Evolutionary conservation across 805 yeast species (phyloP), one percentile per base, ranked within the genome.

Genomic region (Metschnikowia reukaufii): DNA sequence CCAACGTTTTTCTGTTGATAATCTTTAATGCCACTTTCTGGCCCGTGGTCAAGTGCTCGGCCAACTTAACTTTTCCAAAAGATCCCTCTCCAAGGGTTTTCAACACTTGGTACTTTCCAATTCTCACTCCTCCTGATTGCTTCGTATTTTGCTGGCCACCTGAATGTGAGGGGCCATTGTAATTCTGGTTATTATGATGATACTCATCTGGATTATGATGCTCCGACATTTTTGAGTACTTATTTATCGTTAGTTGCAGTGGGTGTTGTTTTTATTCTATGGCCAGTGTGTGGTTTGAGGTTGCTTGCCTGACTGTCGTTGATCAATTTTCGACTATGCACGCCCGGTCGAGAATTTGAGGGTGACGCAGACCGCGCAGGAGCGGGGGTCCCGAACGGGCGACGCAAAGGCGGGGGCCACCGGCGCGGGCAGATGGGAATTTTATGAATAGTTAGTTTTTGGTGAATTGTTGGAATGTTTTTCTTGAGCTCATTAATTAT

Each of bases 41-140:
- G 33, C 96, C 95, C 3, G 97, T 91, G 12, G 88, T 86, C 54
- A 88, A 74, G 66, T 92, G 97, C 63, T 84, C 86, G 16, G 96
- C 96, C 58, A 91, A 74, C 64, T 91, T 91, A 54, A 91, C 98
- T 63, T 92, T 92, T 59, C 98, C 98, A 63, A 91, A 91, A 0
- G 97, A 90, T 19, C 98, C 98, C 63, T 91, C 97, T 31, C 98
- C 98, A 18, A 91, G 73, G 3, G 96, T 90, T 64, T 90, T 88
- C 57, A 91, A 87, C 44, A 91, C 85, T 65, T 91, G 97, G 69
- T 92, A 91, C 56, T 92, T 86, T 16, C 98, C 99, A 42, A 94
- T 88, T 48, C 91, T 60, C 47, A 65, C 64, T 40, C 70, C 71
- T 7, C 74, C 57, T 10, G 65, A 59, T 37, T 65, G 69, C 36